phyloP scores from a whole-genome alignment of 495 filamentous ascomycete genomes.

The Collariella sp. region DNA sequence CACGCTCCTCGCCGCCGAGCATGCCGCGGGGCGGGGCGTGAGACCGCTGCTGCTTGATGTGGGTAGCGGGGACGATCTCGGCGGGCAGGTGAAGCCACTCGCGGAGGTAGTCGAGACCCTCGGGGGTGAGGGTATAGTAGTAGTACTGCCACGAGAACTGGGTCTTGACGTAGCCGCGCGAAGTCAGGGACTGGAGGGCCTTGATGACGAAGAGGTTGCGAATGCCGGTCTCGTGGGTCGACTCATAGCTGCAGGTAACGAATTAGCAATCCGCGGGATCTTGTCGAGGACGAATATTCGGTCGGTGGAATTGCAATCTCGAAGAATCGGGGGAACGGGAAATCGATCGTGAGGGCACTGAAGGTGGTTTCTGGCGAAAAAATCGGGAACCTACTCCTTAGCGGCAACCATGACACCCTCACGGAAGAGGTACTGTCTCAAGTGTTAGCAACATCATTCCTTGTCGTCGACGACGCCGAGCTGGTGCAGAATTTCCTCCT shows the following conservation, averaged over 20 bases:
- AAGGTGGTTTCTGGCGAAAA: neutral
- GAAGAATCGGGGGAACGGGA: constrained; percentile 1
- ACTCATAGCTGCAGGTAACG: constrained; percentile 26
- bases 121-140: constrained; percentile 99
- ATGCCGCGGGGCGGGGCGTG: constrained; percentile 97
- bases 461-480: neutral
- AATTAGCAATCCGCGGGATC: constrained; percentile 21
- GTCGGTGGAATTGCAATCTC: neutral
- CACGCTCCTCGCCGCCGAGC: constrained; percentile 84
- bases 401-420: constrained; percentile 99
- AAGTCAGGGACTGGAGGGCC: constrained; percentile 93
- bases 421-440: constrained; percentile 88
- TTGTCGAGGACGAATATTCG: neutral
- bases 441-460: constrained; percentile 29
- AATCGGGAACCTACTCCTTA: constrained; percentile 57
- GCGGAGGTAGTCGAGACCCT: constrained; percentile 99
- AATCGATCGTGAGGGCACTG: neutral
- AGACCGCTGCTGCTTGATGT: constrained; percentile 99
- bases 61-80: constrained; percentile 97
- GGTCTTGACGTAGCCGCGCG: constrained; percentile 96
- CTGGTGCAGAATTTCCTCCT: neutral
- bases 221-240: constrained; percentile 45
- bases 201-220: constrained; percentile 99
- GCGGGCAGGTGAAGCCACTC: constrained; percentile 99
- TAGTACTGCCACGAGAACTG: constrained; percentile 99